A percentile compares a stretch with the other conserved stretches of the same genome.
These are phyloP conservation scores for Zoysia matrella DNA, from an alignment of 202 grass and related monocot species.

Conservation along the genomic window DNA sequence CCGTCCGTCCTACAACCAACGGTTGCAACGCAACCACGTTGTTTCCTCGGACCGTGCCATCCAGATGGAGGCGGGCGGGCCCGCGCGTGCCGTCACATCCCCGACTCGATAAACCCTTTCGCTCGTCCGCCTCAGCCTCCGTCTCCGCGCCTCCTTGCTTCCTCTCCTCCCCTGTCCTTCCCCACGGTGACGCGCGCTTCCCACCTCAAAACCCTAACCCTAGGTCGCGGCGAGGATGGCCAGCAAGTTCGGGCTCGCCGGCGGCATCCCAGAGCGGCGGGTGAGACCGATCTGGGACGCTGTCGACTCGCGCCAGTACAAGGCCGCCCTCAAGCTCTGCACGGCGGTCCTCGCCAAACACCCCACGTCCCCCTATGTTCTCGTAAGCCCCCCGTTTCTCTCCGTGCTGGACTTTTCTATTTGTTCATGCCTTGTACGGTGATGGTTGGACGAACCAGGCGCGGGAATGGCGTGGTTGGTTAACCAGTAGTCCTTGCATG, in stretches of 20 bases:
- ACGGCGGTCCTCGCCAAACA: constrained; percentile 72
- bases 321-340: constrained; percentile 84
- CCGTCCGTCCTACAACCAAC: not conserved
- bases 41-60: constrained; percentile 30
- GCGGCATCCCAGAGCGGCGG: constrained; percentile 87
- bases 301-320: constrained; percentile 95
- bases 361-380: constrained; percentile 78
- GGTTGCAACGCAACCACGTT: not conserved
- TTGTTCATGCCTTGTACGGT: not conserved
- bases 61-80: not conserved
- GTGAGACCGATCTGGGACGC: constrained; percentile 98
- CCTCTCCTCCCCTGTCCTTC: not conserved
- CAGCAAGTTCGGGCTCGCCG: constrained; percentile 83
- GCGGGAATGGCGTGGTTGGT: constrained; percentile 19
- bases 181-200: constrained; percentile 9
- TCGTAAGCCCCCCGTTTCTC: constrained; percentile 56
- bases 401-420: not conserved
- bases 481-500: not conserved
- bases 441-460: constrained; percentile 21
- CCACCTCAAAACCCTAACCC: constrained; percentile 62
- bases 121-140: not conserved
- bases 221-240: constrained; percentile 64
- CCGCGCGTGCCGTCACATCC: constrained; percentile 31
- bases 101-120: constrained; percentile 55
- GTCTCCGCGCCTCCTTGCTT: not conserved